Percentiles rank a stretch among this genome's conserved stretches.
Evolutionary conservation across 1,284 basidiomycete genomes (phyloP).

Genomic region (Coniferiporia sulphurascens): DNA sequence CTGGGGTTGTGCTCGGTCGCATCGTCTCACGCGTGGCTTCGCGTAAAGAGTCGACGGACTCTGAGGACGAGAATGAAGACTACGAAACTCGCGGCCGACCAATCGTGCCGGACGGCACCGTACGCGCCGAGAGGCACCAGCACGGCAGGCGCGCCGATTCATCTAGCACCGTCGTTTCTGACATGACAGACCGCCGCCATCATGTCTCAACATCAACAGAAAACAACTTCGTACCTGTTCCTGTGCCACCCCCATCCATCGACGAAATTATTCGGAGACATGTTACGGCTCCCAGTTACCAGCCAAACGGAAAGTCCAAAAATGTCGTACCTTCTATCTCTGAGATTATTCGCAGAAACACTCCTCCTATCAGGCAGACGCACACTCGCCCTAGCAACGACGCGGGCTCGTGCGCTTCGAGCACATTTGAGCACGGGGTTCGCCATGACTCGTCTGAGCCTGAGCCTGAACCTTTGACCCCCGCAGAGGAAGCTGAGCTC

Average conservation of each 20-base stretch:
- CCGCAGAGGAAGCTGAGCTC: conserved; percentile 56
- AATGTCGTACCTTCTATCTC: conserved; percentile 69
- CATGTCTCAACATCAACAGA: not conserved
- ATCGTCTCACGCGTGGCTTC: conserved; percentile 38
- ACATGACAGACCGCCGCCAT: conserved; percentile 4
- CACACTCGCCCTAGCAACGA: conserved; percentile 39
- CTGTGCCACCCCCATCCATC: conserved; percentile 16
- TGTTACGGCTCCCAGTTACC: not conserved
- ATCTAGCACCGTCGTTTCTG: conserved; percentile 7
- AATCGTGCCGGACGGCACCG: not conserved
- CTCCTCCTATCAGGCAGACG: conserved; percentile 47
- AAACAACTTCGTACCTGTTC: not conserved
- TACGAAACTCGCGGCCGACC: not conserved
- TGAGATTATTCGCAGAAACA: conserved; percentile 75
- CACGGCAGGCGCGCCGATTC: conserved; percentile 11
- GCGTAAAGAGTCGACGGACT: conserved; percentile 7
- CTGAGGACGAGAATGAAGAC: conserved; percentile 5
- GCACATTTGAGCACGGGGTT: conserved; percentile 27
- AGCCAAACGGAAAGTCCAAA: conserved; percentile 24
- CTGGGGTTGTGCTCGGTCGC: conserved; percentile 69
- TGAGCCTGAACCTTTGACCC: conserved; percentile 42
- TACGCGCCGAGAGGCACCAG: conserved; percentile 1
- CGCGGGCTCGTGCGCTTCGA: conserved; percentile 32
- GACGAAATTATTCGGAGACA: conserved; percentile 21
- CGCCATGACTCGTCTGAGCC: conserved; percentile 26